These are phyloP conservation scores for Centrapalus pauciflorus DNA, from an alignment of 129 eudicot genomes.

Conservation along the genomic window DNA sequence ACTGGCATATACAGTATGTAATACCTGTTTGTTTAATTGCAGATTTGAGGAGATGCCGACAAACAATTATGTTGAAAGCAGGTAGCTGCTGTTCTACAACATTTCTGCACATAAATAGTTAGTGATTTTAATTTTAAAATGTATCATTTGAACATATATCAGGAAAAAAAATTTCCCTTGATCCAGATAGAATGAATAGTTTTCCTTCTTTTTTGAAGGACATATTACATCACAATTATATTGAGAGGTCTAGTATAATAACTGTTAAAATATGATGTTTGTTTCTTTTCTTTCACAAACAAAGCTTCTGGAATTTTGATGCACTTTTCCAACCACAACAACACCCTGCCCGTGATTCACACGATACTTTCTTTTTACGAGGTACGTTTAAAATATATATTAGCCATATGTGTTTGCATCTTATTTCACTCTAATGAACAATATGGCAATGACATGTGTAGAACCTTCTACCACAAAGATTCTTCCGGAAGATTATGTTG, in stretches of 20 bases:
- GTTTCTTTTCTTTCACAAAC: not conserved
- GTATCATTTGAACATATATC: no score
- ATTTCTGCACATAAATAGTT: not conserved
- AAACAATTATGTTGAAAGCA: slow-evolving; percentile 92
- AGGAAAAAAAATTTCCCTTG: no score
- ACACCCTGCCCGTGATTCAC: slow-evolving; percentile 99
- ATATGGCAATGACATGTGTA: slow-evolving; percentile 26
- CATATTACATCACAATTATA: not conserved
- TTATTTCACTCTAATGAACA: not conserved
- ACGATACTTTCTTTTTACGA: slow-evolving; percentile 88
- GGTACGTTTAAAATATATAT: slow-evolving; percentile 33
- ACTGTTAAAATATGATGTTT: not conserved
- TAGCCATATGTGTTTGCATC: not conserved
- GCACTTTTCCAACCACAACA: slow-evolving; percentile 99
- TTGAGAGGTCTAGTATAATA: not conserved
- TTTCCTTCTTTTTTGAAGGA: not conserved
- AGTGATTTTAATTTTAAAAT: not conserved
- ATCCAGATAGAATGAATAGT: no score
- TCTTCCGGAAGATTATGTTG: slow-evolving; percentile 96
- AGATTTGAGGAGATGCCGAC: slow-evolving; percentile 99
- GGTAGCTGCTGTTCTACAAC: slow-evolving; percentile 38
- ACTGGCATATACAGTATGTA: slow-evolving; percentile 4
- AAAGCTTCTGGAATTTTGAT: slow-evolving; percentile 98
- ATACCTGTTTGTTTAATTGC: slow-evolving; percentile 24
- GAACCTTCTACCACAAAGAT: slow-evolving; percentile 86